Evolutionary conservation across 129 eudicot genomes (phyloP).

Genomic region (Silybum marianum): DNA sequence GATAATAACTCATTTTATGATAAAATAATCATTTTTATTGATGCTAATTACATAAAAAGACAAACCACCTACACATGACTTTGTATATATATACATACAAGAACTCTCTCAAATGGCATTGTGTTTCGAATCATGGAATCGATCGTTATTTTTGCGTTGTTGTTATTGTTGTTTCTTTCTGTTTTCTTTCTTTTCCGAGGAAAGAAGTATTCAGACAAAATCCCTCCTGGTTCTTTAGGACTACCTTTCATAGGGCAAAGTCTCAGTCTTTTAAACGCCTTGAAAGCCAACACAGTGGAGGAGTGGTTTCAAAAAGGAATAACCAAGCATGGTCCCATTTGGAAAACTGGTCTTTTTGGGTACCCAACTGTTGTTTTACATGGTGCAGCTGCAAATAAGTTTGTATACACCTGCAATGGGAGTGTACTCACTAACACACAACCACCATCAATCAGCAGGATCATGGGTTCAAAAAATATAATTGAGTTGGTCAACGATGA

Average conservation of each 20-base stretch:
- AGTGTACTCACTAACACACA: slow-evolving; percentile 28
- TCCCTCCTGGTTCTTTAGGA: slow-evolving; percentile 41
- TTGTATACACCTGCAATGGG: slow-evolving; percentile 40
- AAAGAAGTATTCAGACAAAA: slow-evolving; percentile 1
- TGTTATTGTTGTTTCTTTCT: slow-evolving; percentile 13
- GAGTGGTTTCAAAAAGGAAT: slow-evolving; percentile 40
- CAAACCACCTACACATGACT: background rate
- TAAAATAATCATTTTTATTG: background rate
- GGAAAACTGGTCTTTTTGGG: slow-evolving; percentile 36
- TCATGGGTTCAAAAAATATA: slow-evolving; percentile 32
- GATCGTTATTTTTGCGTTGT: background rate
- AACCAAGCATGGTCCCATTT: slow-evolving; percentile 38
- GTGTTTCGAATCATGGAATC: slow-evolving; percentile 21
- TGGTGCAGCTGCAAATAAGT: slow-evolving; percentile 46
- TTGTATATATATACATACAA: background rate
- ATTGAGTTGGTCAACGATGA: slow-evolving; percentile 38
- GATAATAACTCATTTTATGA: background rate
- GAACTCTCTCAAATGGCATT: background rate
- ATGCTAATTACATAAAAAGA: background rate
- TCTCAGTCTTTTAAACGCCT: slow-evolving; percentile 33
- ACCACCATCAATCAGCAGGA: slow-evolving; percentile 38
- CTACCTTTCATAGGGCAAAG: slow-evolving; percentile 42
- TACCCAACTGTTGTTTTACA: slow-evolving; percentile 33
- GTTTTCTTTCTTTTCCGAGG: background rate
- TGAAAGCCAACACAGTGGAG: slow-evolving; percentile 35